Evolutionary conservation across 2,329 filamentous ascomycete species (phyloP).

Genomic region (Parastagonospora nodorum): DNA sequence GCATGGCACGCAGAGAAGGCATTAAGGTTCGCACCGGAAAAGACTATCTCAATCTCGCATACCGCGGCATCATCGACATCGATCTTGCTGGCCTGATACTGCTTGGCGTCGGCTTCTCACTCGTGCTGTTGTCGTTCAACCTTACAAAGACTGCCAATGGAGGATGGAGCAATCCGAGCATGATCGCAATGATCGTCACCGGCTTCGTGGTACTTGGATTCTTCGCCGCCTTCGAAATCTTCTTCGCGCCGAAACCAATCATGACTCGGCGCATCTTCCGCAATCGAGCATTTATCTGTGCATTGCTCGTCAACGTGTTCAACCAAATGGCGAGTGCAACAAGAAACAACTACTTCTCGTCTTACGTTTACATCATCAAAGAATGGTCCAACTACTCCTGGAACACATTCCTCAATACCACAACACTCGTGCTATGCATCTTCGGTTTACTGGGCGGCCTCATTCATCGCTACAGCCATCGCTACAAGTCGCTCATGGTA

Average conservation of each 20-base stretch:
- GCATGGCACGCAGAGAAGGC: slow-evolving; percentile 14
- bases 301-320: slow-evolving; percentile 13
- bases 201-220: slow-evolving; percentile 16
- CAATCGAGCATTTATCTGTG: slow-evolving; percentile 23
- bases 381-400: slow-evolving; percentile 50
- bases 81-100: slow-evolving; percentile 23
- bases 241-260: slow-evolving; percentile 20
- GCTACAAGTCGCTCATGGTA: too few species aligned
- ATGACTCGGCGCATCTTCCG: slow-evolving; percentile 23
- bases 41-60: slow-evolving; percentile 18
- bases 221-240: slow-evolving; percentile 12
- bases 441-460: too few species aligned
- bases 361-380: slow-evolving; percentile 50
- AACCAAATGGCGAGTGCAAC: slow-evolving; percentile 18
- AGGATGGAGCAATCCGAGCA: slow-evolving; percentile 21
- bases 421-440: slow-evolving; percentile 27
- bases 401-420: slow-evolving; percentile 49
- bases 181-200: slow-evolving; percentile 20
- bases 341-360: slow-evolving; percentile 21
- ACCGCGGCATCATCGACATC: slow-evolving; percentile 25
- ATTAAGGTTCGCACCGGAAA: slow-evolving; percentile 4
- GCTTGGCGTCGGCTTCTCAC: slow-evolving; percentile 20
- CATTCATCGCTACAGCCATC: too few species aligned
- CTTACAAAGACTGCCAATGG: slow-evolving; percentile 17
- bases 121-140: slow-evolving; percentile 25